Percentiles rank a stretch among this genome's conserved stretches.
phyloP scores from a whole-genome alignment of 1,139 yeast species.

The Wickerhamiella pararugosa region DNA sequence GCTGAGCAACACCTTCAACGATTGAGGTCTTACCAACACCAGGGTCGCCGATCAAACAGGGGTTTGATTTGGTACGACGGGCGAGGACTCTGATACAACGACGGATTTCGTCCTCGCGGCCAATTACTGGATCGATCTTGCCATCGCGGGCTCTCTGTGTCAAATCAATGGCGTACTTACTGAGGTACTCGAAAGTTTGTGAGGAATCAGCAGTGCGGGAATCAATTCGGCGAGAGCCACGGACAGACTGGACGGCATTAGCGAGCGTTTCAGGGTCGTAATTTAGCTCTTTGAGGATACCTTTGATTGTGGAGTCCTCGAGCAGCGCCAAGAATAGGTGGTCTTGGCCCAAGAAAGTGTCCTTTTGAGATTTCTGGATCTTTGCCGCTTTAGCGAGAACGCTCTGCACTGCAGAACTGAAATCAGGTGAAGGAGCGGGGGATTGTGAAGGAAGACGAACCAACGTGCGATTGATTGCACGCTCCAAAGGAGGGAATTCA shows the following conservation, averaged over 20 bases:
- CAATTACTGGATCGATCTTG: constrained; percentile 93
- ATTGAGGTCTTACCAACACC: constrained; percentile 99
- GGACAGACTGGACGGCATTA: constrained; percentile 64
- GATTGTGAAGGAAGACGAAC: constrained; percentile 76
- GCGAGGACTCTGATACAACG: constrained; percentile 87
- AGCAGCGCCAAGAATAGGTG: constrained; percentile 75
- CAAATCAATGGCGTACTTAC: constrained; percentile 82
- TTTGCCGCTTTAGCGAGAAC: constrained; percentile 55
- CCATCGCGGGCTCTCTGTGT: constrained; percentile 91
- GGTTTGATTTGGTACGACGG: constrained; percentile 90
- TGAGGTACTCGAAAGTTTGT: constrained; percentile 63
- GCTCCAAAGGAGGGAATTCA: constrained; percentile 70
- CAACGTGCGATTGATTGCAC: constrained; percentile 63
- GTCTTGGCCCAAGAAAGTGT: constrained; percentile 84
- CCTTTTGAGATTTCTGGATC: constrained; percentile 77
- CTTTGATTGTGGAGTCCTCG: constrained; percentile 58
- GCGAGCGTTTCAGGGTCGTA: constrained; percentile 59
- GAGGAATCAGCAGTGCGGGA: constrained; percentile 90
- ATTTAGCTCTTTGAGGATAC: constrained; percentile 58
- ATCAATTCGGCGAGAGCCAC: constrained; percentile 88
- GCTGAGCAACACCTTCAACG: constrained; percentile 96
- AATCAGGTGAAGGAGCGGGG: constrained; percentile 73
- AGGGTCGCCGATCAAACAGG: constrained; percentile 94
- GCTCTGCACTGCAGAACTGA: constrained; percentile 57
- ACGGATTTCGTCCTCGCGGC: constrained; percentile 96